These are phyloP conservation scores for Populus tremula DNA, from an alignment of 345 rosid genomes.

Conservation along the genomic window DNA sequence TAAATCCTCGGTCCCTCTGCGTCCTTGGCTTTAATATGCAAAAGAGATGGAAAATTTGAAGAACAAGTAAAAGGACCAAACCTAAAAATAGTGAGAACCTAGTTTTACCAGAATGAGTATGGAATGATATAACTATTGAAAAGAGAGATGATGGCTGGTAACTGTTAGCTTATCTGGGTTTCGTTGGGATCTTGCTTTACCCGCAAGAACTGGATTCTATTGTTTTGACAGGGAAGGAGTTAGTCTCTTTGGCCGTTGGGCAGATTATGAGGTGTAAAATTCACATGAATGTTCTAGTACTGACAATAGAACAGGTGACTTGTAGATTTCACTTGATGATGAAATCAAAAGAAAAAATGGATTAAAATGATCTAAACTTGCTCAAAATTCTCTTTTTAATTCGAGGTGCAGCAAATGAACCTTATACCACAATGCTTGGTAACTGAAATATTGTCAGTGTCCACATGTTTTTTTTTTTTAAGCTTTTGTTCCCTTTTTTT, in stretches of 20 bases:
- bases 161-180: background rate
- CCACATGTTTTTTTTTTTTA: too few relatives aligned
- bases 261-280: too few relatives aligned
- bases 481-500: too few relatives aligned
- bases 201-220: background rate
- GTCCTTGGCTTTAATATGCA: background rate
- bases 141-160: background rate
- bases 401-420: background rate
- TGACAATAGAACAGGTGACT: too few relatives aligned
- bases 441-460: background rate
- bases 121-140: background rate
- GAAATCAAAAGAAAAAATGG: background rate
- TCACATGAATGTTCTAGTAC: too few relatives aligned
- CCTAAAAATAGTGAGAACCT: background rate
- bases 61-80: background rate
- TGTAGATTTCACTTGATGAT: background rate
- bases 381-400: background rate
- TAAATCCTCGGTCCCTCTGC: background rate
- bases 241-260: background rate
- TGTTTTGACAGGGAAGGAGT: background rate
- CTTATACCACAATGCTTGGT: background rate
- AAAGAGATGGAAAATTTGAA: background rate
- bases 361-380: too few relatives aligned
- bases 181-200: background rate
- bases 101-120: background rate